Evolutionary conservation across 2,329 filamentous ascomycete species (phyloP).

Genomic region (Hypoxylon sp.): DNA sequence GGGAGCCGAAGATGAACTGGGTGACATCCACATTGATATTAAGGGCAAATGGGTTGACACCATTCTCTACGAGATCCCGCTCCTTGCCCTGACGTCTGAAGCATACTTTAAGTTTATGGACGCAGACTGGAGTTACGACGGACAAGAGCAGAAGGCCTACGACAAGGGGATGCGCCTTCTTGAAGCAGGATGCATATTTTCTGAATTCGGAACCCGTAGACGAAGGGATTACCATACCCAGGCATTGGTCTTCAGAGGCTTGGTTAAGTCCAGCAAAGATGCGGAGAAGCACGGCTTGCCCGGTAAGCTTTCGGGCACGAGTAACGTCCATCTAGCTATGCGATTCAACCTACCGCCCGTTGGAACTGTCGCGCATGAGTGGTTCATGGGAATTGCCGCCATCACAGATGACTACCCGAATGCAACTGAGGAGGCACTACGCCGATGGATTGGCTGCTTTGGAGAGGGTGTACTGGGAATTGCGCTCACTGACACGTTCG

Average conservation of each 20-base stretch:
- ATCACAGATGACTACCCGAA: slow-evolving; percentile 86
- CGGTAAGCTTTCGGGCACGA: slow-evolving; percentile 87
- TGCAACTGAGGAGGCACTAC: slow-evolving; percentile 86
- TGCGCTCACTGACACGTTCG: slow-evolving; percentile 95
- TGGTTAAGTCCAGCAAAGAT: slow-evolving; percentile 83
- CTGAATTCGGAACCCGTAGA: slow-evolving; percentile 92
- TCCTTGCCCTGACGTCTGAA: slow-evolving; percentile 92
- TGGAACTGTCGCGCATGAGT: slow-evolving; percentile 94
- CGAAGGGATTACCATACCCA: slow-evolving; percentile 96
- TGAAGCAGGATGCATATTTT: slow-evolving; percentile 86
- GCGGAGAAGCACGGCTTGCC: slow-evolving; percentile 72
- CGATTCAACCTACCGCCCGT: slow-evolving; percentile 86
- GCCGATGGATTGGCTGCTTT: slow-evolving; percentile 93
- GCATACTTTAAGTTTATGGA: slow-evolving; percentile 98
- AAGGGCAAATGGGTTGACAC: slow-evolving; percentile 92
- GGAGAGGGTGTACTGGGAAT: slow-evolving; percentile 87
- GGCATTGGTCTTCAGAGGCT: slow-evolving; percentile 87
- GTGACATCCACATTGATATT: slow-evolving; percentile 81
- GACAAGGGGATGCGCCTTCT: slow-evolving; percentile 83
- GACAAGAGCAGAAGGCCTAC: slow-evolving; percentile 87
- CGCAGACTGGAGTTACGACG: slow-evolving; percentile 88
- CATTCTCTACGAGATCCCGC: slow-evolving; percentile 96
- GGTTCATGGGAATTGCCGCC: slow-evolving; percentile 99
- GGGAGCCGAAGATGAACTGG: slow-evolving; percentile 74
- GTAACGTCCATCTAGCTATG: slow-evolving; percentile 98